A percentile compares a stretch with the other conserved stretches of the same genome.
Evolutionary conservation across 1,139 yeast species (phyloP).

Genomic region (Taphrina deformans): DNA sequence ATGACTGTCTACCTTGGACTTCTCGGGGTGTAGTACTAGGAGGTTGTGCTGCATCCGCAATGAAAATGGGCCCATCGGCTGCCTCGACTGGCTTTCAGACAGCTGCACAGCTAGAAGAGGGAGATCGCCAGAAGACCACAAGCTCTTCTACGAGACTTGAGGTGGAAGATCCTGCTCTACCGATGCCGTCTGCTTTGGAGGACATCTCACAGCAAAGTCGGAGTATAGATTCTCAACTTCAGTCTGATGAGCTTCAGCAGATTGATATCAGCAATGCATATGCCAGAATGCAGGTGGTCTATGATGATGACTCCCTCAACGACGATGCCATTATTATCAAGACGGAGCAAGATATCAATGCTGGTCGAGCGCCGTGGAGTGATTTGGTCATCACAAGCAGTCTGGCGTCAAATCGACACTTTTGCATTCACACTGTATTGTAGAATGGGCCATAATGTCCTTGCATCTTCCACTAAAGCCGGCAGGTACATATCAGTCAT

Average conservation of each 20-base stretch:
- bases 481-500: slow-evolving; percentile 6
- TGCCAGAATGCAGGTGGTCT: not conserved
- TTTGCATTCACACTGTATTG: slow-evolving; percentile 4
- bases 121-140: not conserved
- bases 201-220: not conserved
- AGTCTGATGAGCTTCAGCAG: not conserved
- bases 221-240: not conserved
- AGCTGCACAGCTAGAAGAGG: not conserved
- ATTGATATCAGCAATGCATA: not conserved
- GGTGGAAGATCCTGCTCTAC: not conserved
- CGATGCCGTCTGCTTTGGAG: not conserved
- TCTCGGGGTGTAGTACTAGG: no score
- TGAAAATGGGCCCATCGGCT: not conserved
- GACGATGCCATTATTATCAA: not conserved
- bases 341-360: not conserved
- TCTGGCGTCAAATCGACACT: not conserved
- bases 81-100: not conserved
- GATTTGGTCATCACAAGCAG: not conserved
- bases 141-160: no score
- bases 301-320: not conserved
- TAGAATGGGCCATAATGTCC: not conserved
- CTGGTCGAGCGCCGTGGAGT: not conserved
- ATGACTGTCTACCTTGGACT: no score
- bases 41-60: no score
- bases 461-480: not conserved